phyloP scores from a whole-genome alignment of 495 filamentous ascomycete species.

The Penicillium paxilli region DNA sequence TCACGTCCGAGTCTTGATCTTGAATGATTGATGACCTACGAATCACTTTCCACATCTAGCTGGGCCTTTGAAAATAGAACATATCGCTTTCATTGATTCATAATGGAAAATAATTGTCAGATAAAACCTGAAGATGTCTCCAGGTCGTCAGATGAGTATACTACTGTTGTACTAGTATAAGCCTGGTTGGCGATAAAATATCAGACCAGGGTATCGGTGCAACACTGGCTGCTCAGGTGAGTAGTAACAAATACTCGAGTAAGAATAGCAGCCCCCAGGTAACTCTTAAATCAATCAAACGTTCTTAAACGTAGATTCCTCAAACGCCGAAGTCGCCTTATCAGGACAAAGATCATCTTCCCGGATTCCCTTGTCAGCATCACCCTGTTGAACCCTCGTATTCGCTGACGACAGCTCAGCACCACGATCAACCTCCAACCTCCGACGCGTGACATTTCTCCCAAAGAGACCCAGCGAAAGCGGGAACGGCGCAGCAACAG shows the following conservation, averaged over 20 bases:
- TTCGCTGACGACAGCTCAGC: constrained; percentile 21
- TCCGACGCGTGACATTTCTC: constrained; percentile 49
- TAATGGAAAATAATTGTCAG: background rate
- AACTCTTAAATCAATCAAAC: background rate
- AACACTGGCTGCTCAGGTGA: too few relatives aligned
- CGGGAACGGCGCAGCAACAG: constrained; percentile 64
- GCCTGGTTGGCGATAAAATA: background rate
- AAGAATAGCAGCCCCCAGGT: background rate
- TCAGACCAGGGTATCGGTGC: background rate
- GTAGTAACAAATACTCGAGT: too few relatives aligned
- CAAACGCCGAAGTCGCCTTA: background rate
- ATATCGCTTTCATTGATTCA: too few relatives aligned
- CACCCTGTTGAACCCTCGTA: background rate
- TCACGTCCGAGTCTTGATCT: too few relatives aligned
- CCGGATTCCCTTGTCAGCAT: background rate
- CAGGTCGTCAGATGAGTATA: too few relatives aligned
- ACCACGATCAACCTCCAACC: constrained; percentile 58
- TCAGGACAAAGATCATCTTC: background rate
- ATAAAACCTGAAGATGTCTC: too few relatives aligned
- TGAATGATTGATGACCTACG: too few relatives aligned
- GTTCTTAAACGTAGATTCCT: background rate
- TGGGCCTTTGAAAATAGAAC: too few relatives aligned
- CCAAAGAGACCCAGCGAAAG: constrained; percentile 68
- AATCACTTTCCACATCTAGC: too few relatives aligned
- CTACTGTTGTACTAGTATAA: too few relatives aligned